Evolutionary conservation across 1,139 yeast species (phyloP).

Genomic region (Blastobotrys ciferrii): DNA sequence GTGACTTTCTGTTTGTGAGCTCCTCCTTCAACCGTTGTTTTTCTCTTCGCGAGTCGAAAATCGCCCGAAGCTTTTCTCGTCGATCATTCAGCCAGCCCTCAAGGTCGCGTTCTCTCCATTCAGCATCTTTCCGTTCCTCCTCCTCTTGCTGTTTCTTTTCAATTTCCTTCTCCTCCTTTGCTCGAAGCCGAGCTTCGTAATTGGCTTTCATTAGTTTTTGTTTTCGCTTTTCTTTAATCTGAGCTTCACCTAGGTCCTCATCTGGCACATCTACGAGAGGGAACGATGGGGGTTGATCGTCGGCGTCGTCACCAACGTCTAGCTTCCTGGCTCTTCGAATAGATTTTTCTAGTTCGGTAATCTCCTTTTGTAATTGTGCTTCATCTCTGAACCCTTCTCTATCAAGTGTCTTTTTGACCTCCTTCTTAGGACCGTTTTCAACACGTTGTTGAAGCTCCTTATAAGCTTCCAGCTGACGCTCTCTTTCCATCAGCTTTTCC

Average conservation of each 20-base stretch:
- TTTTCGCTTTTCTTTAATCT: constrained; percentile 79
- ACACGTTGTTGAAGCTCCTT: constrained; percentile 55
- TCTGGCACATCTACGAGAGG: constrained; percentile 80
- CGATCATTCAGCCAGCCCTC: constrained; percentile 78
- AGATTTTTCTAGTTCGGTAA: constrained; percentile 64
- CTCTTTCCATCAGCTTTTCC: constrained; percentile 78
- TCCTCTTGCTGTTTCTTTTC: constrained; percentile 50
- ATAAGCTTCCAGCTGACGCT: constrained; percentile 75
- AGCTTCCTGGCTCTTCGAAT: constrained; percentile 65
- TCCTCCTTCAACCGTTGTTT: constrained; percentile 71
- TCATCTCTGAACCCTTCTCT: constrained; percentile 79
- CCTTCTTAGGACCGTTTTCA: constrained; percentile 46
- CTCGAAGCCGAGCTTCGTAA: constrained; percentile 82
- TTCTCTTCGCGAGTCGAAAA: constrained; percentile 62
- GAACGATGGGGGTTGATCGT: constrained; percentile 59
- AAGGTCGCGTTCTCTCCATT: constrained; percentile 75
- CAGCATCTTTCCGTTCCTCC: constrained; percentile 53
- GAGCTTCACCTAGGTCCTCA: constrained; percentile 74
- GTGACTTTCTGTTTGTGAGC: constrained; percentile 82
- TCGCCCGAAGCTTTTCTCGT: constrained; percentile 55
- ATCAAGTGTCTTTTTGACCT: constrained; percentile 49
- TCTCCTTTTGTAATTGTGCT: constrained; percentile 66
- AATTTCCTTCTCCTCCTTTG: constrained; percentile 73
- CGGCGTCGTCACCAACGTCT: constrained; percentile 58
- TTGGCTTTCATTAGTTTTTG: constrained; percentile 83